Conservation (phyloP, 768 basidiomycete genomes). For the Zangia roseola region DNA sequence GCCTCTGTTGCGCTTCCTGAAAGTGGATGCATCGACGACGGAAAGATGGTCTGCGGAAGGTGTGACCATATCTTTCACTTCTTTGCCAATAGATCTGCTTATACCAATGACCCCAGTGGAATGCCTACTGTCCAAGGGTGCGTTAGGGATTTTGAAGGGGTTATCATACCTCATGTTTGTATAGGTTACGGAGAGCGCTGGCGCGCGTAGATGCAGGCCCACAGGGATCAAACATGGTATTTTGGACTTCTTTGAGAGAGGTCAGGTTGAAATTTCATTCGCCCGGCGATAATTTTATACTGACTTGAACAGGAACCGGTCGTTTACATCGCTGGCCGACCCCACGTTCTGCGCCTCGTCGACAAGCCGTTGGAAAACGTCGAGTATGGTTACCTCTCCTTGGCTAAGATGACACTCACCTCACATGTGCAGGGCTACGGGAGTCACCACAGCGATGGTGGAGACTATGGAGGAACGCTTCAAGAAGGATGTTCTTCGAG, state of each 20-base stretch:
- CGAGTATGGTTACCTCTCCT: constrained; percentile 53
- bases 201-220: constrained; percentile 77
- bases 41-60: constrained; percentile 80
- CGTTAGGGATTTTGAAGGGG: not conserved
- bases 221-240: constrained; percentile 69
- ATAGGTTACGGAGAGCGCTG: constrained; percentile 75
- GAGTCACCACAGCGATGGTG: constrained; percentile 85
- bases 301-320: constrained; percentile 73
- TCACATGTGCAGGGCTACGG: constrained; percentile 68
- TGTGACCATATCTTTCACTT: constrained; percentile 25
- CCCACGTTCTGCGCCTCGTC: constrained; percentile 87
- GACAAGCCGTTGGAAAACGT: constrained; percentile 92
- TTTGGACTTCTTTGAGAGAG: constrained; percentile 96
- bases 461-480: constrained; percentile 88
- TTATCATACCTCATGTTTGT: constrained; percentile 1
- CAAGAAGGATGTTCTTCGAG: constrained; percentile 83
- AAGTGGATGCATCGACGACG: constrained; percentile 34
- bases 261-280: constrained; percentile 36
- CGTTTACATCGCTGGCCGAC: constrained; percentile 80
- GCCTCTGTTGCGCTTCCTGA: constrained; percentile 37
- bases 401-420: not conserved
- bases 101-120: constrained; percentile 49
- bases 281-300: not conserved
- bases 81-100: constrained; percentile 22
- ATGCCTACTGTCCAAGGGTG: constrained; percentile 91